A percentile compares a stretch with the other conserved stretches of the same genome.
Evolutionary conservation across 2,329 filamentous ascomycete species (phyloP).

Genomic region (Bipolaris bicolor): DNA sequence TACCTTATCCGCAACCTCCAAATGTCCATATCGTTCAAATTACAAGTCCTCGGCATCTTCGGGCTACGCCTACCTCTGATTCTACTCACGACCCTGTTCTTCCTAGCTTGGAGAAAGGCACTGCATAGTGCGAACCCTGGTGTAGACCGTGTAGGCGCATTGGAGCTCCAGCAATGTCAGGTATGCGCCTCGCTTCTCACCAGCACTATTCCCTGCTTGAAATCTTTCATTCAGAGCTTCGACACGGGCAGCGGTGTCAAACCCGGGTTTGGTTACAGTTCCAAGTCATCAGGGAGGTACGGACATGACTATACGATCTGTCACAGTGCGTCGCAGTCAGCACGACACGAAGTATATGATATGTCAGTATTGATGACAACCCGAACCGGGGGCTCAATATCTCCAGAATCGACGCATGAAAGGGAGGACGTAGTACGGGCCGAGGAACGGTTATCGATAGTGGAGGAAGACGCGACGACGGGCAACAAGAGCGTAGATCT

Average conservation of each 20-base stretch:
- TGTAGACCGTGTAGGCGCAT: background rate
- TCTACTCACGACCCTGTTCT: slow-evolving; percentile 5
- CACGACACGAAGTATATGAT: background rate
- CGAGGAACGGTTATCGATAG: background rate
- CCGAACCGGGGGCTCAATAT: background rate
- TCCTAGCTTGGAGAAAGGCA: background rate
- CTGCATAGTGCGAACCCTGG: background rate
- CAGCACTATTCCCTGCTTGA: background rate
- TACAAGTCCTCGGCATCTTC: slow-evolving; percentile 38
- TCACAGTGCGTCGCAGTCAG: background rate
- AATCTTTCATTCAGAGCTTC: background rate
- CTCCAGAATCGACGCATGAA: background rate
- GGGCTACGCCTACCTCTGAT: slow-evolving; percentile 30
- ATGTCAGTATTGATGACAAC: background rate
- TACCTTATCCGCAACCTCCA: slow-evolving; percentile 36
- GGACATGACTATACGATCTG: background rate
- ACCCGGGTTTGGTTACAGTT: background rate
- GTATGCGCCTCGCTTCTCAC: background rate
- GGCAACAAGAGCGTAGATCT: background rate
- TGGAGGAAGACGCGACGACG: slow-evolving; percentile 7
- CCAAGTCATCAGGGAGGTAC: background rate
- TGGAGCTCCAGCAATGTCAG: background rate
- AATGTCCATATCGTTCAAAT: slow-evolving; percentile 32
- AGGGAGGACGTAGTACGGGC: background rate
- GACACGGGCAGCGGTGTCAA: background rate